Conservation (phyloP, 2,329 filamentous ascomycete species). For the Colletotrichum simmondsii region DNA sequence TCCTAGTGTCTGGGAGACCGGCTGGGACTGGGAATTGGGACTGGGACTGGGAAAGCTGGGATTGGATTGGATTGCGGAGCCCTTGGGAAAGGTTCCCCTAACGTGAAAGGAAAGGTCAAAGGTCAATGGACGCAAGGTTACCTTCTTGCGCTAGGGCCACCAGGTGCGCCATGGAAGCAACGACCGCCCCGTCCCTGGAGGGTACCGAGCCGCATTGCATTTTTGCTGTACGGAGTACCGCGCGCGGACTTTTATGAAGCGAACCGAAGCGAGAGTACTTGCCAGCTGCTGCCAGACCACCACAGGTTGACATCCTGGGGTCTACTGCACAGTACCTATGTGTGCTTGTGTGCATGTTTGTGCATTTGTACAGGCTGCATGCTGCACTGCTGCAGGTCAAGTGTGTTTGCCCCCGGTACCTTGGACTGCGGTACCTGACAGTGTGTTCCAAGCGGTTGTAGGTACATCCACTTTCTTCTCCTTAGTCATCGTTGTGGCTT, state of each 20-base stretch:
- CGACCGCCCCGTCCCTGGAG: background rate
- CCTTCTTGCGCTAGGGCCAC: constrained; percentile 28
- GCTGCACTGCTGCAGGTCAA: background rate
- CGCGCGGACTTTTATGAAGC: background rate
- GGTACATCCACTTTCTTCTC: background rate
- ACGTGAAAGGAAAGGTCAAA: constrained; percentile 31
- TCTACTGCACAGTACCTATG: background rate
- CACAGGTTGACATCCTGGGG: no score
- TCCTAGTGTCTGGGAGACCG: background rate
- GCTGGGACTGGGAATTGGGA: background rate
- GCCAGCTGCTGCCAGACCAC: constrained; percentile 3
- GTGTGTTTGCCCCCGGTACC: background rate
- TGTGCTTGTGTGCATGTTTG: background rate
- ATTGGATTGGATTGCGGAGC: constrained; percentile 33
- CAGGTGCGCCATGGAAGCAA: constrained; percentile 25
- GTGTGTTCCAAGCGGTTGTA: background rate
- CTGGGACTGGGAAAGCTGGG: constrained; percentile 15
- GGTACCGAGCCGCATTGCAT: background rate
- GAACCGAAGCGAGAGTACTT: background rate
- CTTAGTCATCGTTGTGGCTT: background rate
- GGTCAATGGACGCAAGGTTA: constrained; percentile 26
- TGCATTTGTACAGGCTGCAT: background rate
- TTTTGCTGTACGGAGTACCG: background rate
- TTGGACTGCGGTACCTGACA: background rate
- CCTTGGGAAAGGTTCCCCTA: constrained; percentile 28